Evolutionary conservation across 176 grass and related monocot genomes (phyloP).

Genomic region (Sorghum bicolor): Sorghum_bicolor_NCBIv3 NC_012871.2:61466501-61467000

Average conservation of each 20-base stretch:
- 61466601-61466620: background rate
- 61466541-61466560: background rate
- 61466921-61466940: constrained; percentile 77
- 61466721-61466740: background rate
- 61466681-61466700: background rate
- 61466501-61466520: background rate
- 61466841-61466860: background rate
- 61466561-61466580: background rate
- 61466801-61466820: background rate
- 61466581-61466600: background rate
- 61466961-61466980: constrained; percentile 95
- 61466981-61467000: constrained; percentile 80
- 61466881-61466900: constrained; percentile 53
- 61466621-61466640: background rate
- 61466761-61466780: background rate
- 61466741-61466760: background rate
- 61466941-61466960: constrained; percentile 86
- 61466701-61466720: background rate
- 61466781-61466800: background rate
- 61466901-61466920: constrained; percentile 85
- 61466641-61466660: background rate
- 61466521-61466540: background rate
- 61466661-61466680: background rate
- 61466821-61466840: background rate
- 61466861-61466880: background rate